A percentile compares a stretch with the other conserved stretches of the same genome.
Evolutionary conservation across 1,139 yeast species (phyloP).

Genomic region (Suhomyces panamericanus): DNA sequence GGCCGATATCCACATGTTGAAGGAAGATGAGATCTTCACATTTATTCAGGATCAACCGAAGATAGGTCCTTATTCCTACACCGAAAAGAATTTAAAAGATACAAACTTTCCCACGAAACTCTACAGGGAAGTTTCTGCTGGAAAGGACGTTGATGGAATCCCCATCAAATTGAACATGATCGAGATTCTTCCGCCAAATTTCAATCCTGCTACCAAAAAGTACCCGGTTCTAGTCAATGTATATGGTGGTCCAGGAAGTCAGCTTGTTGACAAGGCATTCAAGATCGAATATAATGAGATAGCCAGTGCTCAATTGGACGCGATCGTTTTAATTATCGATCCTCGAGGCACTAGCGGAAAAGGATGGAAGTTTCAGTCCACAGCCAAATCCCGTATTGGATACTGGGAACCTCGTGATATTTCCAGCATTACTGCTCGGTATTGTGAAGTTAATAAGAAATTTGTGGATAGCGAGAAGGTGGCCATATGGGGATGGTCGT

Average conservation of each 20-base stretch:
- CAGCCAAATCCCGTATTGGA: conserved; percentile 73
- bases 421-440: conserved; percentile 60
- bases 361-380: conserved; percentile 74
- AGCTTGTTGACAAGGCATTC: conserved; percentile 58
- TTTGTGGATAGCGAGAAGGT: conserved; percentile 61
- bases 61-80: conserved; percentile 32
- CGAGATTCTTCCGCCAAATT: conserved; percentile 74
- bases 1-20: conserved; percentile 28
- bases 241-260: conserved; percentile 96
- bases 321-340: conserved; percentile 79
- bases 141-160: conserved; percentile 36
- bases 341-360: conserved; percentile 94
- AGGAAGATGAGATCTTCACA: conserved; percentile 7
- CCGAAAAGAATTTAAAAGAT: conserved; percentile 22
- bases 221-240: conserved; percentile 82
- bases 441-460: conserved; percentile 49
- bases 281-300: conserved; percentile 67
- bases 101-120: conserved; percentile 58
- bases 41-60: conserved; percentile 29
- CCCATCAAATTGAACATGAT: conserved; percentile 59
- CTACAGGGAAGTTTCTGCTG: conserved; percentile 51
- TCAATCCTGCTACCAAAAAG: conserved; percentile 51
- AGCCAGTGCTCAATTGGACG: conserved; percentile 65
- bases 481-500: conserved; percentile 98
- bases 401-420: conserved; percentile 87